phyloP scores from a whole-genome alignment of 148 eudicot genomes.

The Rhododendron vialii region DNA sequence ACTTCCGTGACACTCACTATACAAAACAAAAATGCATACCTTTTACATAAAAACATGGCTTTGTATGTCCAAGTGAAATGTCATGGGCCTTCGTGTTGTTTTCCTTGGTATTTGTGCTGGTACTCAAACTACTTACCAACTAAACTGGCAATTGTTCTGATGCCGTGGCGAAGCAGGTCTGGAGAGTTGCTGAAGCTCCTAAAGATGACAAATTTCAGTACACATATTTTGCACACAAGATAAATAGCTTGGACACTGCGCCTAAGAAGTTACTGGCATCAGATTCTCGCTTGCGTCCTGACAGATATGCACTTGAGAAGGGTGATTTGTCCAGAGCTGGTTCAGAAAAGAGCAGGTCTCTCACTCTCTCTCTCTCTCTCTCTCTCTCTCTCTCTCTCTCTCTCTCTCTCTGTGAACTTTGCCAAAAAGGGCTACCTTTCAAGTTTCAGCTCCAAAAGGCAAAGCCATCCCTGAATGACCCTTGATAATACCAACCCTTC shows the following conservation, averaged over 20 bases:
- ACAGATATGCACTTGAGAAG: constrained; percentile 81
- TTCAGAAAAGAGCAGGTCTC: constrained; percentile 75
- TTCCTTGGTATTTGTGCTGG: neutral
- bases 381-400: neutral
- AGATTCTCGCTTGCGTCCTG: constrained; percentile 88
- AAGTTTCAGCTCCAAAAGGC: neutral
- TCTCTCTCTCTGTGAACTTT: neutral
- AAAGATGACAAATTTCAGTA: constrained; percentile 70
- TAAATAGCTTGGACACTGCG: constrained; percentile 81
- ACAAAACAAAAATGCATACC: neutral
- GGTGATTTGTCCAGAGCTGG: constrained; percentile 80
- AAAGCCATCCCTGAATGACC: neutral
- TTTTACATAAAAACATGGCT: neutral
- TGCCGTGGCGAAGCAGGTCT: constrained; percentile 37
- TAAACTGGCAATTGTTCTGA: neutral
- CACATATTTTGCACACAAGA: constrained; percentile 78
- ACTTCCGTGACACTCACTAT: neutral
- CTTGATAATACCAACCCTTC: neutral
- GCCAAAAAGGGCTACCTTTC: neutral
- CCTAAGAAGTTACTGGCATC: constrained; percentile 76
- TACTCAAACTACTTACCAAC: neutral
- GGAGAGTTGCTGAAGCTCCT: constrained; percentile 76
- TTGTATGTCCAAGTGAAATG: neutral
- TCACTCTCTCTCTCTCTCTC: constrained; percentile 24
- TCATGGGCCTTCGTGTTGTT: neutral